phyloP scores from a whole-genome alignment of 2,329 filamentous ascomycete genomes.

The Pezicula radicicola region DNA sequence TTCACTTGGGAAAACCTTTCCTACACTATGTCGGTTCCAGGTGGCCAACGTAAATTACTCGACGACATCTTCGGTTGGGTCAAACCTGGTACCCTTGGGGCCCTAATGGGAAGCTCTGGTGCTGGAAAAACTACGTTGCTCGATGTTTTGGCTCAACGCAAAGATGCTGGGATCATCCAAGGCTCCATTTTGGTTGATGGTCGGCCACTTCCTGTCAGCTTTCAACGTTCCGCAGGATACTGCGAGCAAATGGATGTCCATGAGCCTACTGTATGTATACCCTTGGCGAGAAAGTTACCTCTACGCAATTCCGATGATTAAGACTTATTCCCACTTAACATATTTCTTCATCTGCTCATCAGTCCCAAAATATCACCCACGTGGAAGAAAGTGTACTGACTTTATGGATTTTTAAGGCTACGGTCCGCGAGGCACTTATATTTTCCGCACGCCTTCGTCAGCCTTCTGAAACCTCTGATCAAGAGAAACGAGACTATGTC shows the following conservation, averaged over 20 bases:
- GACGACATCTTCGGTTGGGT: constrained; percentile 78
- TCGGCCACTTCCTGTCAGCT: constrained; percentile 68
- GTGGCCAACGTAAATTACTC: constrained; percentile 62
- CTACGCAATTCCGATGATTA: too few relatives aligned
- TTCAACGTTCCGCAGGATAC: constrained; percentile 74
- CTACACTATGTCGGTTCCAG: constrained; percentile 60
- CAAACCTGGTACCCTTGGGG: constrained; percentile 65
- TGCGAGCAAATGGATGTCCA: constrained; percentile 91
- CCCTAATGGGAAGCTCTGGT: constrained; percentile 55
- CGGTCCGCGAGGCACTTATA: constrained; percentile 79
- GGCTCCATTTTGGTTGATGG: constrained; percentile 74
- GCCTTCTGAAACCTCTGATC: constrained; percentile 56
- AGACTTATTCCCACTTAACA: too few relatives aligned
- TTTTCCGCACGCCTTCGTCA: constrained; percentile 85
- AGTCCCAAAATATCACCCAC: too few relatives aligned
- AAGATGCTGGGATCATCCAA: constrained; percentile 81
- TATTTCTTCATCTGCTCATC: too few relatives aligned
- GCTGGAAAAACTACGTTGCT: constrained; percentile 84
- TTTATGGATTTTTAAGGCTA: constrained; percentile 37
- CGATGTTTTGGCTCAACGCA: constrained; percentile 78
- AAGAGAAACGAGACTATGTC: constrained; percentile 77
- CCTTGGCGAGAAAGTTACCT: too few relatives aligned
- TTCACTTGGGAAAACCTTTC: constrained; percentile 69
- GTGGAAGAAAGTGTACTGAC: too few relatives aligned
- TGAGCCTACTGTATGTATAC: constrained; percentile 60